A percentile compares a stretch with the other conserved stretches of the same genome.
Conservation (phyloP, 257 asterid species). For the Cynanchum wilfordii region DNA sequence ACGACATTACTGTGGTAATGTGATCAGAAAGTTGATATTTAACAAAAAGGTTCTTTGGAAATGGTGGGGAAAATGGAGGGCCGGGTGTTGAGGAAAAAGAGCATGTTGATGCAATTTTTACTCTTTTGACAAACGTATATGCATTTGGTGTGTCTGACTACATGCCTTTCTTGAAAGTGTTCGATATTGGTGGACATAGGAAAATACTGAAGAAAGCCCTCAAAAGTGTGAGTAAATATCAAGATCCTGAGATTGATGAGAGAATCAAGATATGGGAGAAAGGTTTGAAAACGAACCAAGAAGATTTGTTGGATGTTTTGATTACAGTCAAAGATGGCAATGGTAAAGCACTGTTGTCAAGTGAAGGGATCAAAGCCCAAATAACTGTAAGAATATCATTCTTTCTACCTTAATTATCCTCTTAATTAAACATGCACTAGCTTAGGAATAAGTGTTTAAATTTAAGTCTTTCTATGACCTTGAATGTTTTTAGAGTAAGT, state of each 20-base stretch:
- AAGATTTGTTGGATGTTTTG: constrained; percentile 16
- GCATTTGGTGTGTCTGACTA: constrained; percentile 5
- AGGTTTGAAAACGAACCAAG: constrained; percentile 7
- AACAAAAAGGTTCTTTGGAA: constrained; percentile 17
- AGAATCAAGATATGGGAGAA: constrained; percentile 15
- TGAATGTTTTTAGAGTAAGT: too few relatives aligned
- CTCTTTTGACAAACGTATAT: background rate
- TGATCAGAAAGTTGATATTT: constrained; percentile 5
- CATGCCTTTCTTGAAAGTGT: background rate
- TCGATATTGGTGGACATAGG: background rate
- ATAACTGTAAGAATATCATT: background rate
- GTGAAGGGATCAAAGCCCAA: constrained; percentile 19
- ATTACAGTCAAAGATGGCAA: constrained; percentile 7
- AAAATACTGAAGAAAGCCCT: background rate
- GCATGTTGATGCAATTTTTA: constrained; percentile 18
- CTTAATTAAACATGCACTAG: background rate
- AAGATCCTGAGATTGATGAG: constrained; percentile 14
- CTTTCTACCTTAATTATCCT: too few relatives aligned
- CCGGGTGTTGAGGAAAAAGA: constrained; percentile 33
- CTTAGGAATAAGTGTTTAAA: too few relatives aligned
- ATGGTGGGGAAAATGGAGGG: constrained; percentile 29
- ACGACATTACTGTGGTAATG: constrained; percentile 21
- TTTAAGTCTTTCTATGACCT: too few relatives aligned
- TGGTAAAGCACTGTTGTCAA: background rate
- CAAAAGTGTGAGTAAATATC: background rate